Evolutionary conservation across 192 early-diverging fungal genomes (phyloP).

Genomic region (Umbelopsis isabellina): DNA sequence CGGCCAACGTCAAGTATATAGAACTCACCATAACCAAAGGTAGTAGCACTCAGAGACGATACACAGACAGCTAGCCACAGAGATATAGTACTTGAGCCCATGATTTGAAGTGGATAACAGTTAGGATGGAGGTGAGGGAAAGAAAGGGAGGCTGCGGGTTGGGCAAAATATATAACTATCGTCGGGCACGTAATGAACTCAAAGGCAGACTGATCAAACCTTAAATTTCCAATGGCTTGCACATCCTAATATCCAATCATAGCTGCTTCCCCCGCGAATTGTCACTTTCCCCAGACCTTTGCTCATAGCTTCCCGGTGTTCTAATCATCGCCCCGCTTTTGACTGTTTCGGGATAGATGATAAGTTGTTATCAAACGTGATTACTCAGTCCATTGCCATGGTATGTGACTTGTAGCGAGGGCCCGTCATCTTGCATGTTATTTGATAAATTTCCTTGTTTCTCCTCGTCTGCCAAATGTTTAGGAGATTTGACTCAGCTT

Average conservation of each 20-base stretch:
- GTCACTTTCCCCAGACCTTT: not conserved
- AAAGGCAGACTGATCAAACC: not conserved
- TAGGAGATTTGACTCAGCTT: too few relatives aligned
- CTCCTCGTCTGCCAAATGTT: too few relatives aligned
- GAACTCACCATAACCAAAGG: constrained; percentile 6
- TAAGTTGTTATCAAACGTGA: too few relatives aligned
- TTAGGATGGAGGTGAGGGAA: not conserved
- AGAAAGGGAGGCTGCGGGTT: not conserved
- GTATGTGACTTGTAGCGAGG: too few relatives aligned
- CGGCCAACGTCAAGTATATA: not conserved
- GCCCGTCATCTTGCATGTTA: too few relatives aligned
- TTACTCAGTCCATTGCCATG: too few relatives aligned
- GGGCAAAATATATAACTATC: not conserved
- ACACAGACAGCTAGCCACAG: constrained; percentile 18
- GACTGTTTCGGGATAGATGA: not conserved
- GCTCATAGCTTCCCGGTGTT: not conserved
- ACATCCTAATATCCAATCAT: not conserved
- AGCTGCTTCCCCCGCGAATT: not conserved
- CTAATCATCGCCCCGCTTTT: not conserved
- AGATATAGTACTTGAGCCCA: constrained; percentile 3
- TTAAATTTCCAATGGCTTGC: not conserved
- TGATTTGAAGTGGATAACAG: not conserved
- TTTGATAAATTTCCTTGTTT: too few relatives aligned
- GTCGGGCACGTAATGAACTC: constrained; percentile 4
- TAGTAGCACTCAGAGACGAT: constrained; percentile 12